These are phyloP conservation scores for Trichoderma oligosporum DNA, from an alignment of 2,329 filamentous ascomycete genomes.

Conservation along the genomic window DNA sequence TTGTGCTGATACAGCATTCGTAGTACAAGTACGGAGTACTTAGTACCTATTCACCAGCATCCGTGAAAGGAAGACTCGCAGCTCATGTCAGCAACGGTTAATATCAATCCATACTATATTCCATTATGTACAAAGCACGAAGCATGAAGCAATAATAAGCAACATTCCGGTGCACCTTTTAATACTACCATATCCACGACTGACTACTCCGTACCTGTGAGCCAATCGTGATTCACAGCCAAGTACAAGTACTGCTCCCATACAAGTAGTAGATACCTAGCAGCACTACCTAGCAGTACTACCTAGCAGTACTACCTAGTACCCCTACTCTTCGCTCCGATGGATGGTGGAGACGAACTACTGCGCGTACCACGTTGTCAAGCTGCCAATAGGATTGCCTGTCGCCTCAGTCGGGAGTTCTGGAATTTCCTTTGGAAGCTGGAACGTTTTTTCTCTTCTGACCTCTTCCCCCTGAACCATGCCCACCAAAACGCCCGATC, in stretches of 20 bases:
- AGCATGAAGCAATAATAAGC: too few relatives aligned
- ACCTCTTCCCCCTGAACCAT: neutral
- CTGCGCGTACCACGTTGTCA: conserved; percentile 20
- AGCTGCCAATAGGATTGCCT: neutral
- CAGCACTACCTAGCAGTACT: too few relatives aligned
- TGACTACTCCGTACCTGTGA: too few relatives aligned
- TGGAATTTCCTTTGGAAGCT: conserved; percentile 19
- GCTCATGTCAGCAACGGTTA: conserved; percentile 4
- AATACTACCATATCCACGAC: neutral
- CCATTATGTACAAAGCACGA: too few relatives aligned
- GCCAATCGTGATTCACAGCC: conserved; percentile 7
- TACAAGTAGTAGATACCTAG: too few relatives aligned
- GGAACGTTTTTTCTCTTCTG: neutral
- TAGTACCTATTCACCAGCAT: too few relatives aligned
- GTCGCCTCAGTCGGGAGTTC: conserved; percentile 15
- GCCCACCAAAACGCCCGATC: neutral
- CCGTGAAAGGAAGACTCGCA: neutral
- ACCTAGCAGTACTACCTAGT: too few relatives aligned
- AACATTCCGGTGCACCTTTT: too few relatives aligned
- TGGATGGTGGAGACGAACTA: conserved; percentile 17
- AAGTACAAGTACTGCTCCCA: too few relatives aligned
- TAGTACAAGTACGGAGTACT: too few relatives aligned
- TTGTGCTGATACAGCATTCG: too few relatives aligned
- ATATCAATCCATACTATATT: too few relatives aligned
- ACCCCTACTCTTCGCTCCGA: conserved; percentile 1